A percentile compares a stretch with the other conserved stretches of the same genome.
Conservation (phyloP, 495 filamentous ascomycete species). For the Ascodesmis nigricans region DNA sequence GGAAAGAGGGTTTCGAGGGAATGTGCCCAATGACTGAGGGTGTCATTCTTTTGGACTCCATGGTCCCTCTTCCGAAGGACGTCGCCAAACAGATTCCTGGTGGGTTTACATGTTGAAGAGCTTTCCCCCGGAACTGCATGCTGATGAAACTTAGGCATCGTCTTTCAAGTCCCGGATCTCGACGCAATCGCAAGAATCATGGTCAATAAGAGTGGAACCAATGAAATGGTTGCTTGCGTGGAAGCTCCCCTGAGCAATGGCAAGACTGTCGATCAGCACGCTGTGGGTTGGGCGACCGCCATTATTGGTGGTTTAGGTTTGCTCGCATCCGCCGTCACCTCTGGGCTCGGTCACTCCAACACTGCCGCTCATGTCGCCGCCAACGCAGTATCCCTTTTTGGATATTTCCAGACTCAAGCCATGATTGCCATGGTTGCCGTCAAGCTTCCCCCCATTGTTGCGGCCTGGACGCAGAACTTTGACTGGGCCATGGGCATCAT, state of each 20-base stretch:
- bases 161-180: conserved; percentile 77
- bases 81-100: conserved; percentile 47
- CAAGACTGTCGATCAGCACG: conserved; percentile 76
- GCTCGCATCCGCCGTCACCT: conserved; percentile 59
- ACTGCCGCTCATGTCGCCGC: conserved; percentile 89
- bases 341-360: conserved; percentile 75
- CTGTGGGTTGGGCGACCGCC: conserved; percentile 73
- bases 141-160: no score
- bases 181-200: conserved; percentile 68
- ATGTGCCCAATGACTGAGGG: conserved; percentile 88
- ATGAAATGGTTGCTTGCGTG: conserved; percentile 56
- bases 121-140: no score
- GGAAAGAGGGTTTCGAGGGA: conserved; percentile 33
- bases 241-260: conserved; percentile 78
- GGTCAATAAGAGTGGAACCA: conserved; percentile 43
- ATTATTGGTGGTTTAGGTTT: conserved; percentile 69
- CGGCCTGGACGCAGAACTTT: conserved; percentile 94
- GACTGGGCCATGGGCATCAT: conserved; percentile 98
- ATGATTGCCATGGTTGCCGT: conserved; percentile 76
- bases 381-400: conserved; percentile 76
- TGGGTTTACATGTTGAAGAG: conserved; percentile 14
- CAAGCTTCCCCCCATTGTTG: conserved; percentile 70
- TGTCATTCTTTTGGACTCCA: conserved; percentile 52
- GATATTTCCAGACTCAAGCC: conserved; percentile 93
- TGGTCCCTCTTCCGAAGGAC: conserved; percentile 33